These are phyloP conservation scores for Penicillium waksmanii DNA, from an alignment of 495 filamentous ascomycete genomes.

Conservation along the genomic window DNA sequence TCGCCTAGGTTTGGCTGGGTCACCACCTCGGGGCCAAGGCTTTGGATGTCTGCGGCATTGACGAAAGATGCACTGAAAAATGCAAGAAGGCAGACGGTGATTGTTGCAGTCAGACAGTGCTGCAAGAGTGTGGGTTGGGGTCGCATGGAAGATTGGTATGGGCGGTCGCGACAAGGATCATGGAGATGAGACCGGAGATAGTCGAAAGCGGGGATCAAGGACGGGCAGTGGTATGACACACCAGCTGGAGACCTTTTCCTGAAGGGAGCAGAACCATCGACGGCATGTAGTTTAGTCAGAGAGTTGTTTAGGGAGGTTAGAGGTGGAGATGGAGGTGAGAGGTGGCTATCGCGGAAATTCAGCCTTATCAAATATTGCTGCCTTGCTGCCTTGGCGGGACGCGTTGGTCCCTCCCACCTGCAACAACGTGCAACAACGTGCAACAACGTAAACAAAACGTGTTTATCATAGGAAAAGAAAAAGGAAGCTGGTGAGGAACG, in stretches of 20 bases:
- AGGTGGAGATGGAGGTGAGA: background rate
- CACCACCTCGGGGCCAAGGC: slow-evolving; percentile 45
- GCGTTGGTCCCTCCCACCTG: slow-evolving; percentile 17
- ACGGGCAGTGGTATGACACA: slow-evolving; percentile 10
- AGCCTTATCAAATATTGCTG: slow-evolving; percentile 24
- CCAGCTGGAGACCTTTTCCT: slow-evolving; percentile 21
- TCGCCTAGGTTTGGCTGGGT: slow-evolving; percentile 41
- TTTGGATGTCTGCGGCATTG: slow-evolving; percentile 57
- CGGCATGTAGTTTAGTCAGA: slow-evolving; percentile 19
- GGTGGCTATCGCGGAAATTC: slow-evolving; percentile 23
- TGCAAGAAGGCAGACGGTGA: slow-evolving; percentile 56
- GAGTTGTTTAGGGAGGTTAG: slow-evolving; percentile 1
- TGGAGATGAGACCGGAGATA: slow-evolving; percentile 14
- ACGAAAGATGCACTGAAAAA: slow-evolving; percentile 57
- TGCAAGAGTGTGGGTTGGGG: slow-evolving; percentile 64
- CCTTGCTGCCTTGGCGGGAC: slow-evolving; percentile 18
- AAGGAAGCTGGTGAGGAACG: no score
- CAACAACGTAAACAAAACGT: no score
- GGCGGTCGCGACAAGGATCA: slow-evolving; percentile 16
- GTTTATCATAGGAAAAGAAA: no score
- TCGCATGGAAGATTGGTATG: slow-evolving; percentile 53
- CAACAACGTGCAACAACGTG: no score
- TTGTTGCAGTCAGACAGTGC: slow-evolving; percentile 69
- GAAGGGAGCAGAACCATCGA: slow-evolving; percentile 12
- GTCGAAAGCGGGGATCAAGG: slow-evolving; percentile 6